Conservation (phyloP, 2,329 filamentous ascomycete species). For the Colletotrichum tropicale region DNA sequence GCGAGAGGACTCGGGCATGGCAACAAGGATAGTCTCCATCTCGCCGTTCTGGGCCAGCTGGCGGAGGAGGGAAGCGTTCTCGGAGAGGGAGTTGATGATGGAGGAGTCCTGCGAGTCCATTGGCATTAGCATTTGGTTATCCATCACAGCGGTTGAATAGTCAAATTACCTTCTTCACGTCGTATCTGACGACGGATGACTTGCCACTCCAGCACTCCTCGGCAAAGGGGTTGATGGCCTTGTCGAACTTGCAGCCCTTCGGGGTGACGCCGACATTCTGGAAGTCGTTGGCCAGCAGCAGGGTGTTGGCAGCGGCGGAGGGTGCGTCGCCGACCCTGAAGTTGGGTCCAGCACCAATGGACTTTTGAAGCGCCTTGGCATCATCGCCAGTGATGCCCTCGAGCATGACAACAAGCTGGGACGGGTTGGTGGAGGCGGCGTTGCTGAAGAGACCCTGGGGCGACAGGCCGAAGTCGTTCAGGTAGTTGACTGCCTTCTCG, state of each 20-base stretch:
- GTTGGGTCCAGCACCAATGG: constrained; percentile 44
- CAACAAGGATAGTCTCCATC: constrained; percentile 61
- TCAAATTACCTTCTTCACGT: constrained; percentile 44
- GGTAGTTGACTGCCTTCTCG: constrained; percentile 55
- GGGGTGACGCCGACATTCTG: constrained; percentile 40
- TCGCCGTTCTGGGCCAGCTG: constrained; percentile 51
- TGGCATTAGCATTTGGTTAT: neutral
- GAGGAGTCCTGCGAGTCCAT: constrained; percentile 27
- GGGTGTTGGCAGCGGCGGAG: constrained; percentile 43
- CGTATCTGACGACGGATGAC: constrained; percentile 48
- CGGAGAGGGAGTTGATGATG: constrained; percentile 46
- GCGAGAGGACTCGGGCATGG: constrained; percentile 54
- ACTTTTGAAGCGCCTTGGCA: constrained; percentile 44
- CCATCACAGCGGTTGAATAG: neutral
- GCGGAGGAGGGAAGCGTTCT: constrained; percentile 48
- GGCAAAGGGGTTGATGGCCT: constrained; percentile 47
- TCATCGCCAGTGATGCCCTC: constrained; percentile 58
- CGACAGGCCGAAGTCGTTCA: constrained; percentile 65
- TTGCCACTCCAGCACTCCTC: constrained; percentile 49
- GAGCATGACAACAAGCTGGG: constrained; percentile 64
- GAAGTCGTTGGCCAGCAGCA: constrained; percentile 47
- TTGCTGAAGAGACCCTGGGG: constrained; percentile 55
- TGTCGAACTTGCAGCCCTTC: constrained; percentile 40
- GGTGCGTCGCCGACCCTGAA: constrained; percentile 56
- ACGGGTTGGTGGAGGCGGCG: constrained; percentile 35